Evolutionary conservation across 2,329 filamentous ascomycete species (phyloP).

Genomic region (Exophiala sp.): DNA sequence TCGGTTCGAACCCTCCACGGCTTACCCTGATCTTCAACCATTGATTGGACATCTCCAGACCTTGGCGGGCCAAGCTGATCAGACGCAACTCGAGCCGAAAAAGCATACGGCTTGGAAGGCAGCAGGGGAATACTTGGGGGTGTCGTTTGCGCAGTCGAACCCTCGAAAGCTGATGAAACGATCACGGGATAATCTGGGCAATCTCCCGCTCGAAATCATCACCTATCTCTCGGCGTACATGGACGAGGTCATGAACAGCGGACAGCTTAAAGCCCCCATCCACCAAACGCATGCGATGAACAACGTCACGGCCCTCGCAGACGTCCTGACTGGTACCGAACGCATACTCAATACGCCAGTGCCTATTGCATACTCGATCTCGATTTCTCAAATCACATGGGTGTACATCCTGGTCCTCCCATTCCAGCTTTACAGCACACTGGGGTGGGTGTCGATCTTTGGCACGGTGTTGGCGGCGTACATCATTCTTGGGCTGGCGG

Average conservation of each 20-base stretch:
- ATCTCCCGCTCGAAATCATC: conserved; percentile 76
- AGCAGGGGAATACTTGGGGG: conserved; percentile 65
- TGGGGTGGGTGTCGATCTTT: conserved; percentile 71
- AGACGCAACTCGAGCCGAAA: conserved; percentile 32
- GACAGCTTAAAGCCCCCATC: conserved; percentile 33
- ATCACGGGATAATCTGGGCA: conserved; percentile 65
- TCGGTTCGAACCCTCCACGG: conserved; percentile 73
- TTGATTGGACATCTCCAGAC: conserved; percentile 68
- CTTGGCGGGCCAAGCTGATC: conserved; percentile 58
- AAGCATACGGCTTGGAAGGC: conserved; percentile 55
- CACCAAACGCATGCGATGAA: conserved; percentile 46
- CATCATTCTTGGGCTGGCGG: conserved; percentile 71
- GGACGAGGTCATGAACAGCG: conserved; percentile 51
- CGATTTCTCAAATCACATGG: conserved; percentile 81
- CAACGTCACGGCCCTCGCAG: conserved; percentile 60
- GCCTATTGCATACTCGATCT: conserved; percentile 74
- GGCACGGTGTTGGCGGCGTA: conserved; percentile 66
- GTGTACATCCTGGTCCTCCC: conserved; percentile 74
- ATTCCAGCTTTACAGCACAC: conserved; percentile 64
- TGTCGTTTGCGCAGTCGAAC: conserved; percentile 71
- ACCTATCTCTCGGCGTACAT: conserved; percentile 64
- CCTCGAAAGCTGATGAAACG: conserved; percentile 71
- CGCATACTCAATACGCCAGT: conserved; percentile 76
- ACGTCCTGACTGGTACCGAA: conserved; percentile 66
- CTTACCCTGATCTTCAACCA: conserved; percentile 66